Conservation (phyloP, 148 eudicot genomes). For the Rhododendron molle region DNA sequence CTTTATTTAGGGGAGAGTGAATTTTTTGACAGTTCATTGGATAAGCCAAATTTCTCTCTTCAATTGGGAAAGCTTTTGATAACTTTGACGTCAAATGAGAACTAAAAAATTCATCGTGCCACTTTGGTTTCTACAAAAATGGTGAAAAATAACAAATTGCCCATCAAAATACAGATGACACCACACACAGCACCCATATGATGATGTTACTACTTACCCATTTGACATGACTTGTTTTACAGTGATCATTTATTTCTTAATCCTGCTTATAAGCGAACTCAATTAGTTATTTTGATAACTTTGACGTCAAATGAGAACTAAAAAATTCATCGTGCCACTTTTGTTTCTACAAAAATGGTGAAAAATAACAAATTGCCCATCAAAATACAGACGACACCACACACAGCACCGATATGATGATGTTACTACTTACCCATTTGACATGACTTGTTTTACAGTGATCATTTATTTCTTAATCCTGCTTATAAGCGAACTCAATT, state of each 20-base stretch:
- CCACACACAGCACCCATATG: background rate
- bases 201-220: background rate
- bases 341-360: background rate
- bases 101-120: background rate
- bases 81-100: too few relatives aligned
- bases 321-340: background rate
- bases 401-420: background rate
- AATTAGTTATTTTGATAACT: too few relatives aligned
- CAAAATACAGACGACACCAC: background rate
- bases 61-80: background rate
- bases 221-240: background rate
- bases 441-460: background rate
- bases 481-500: background rate
- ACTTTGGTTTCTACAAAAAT: background rate
- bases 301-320: too few relatives aligned
- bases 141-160: background rate
- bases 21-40: background rate
- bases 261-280: background rate
- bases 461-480: background rate
- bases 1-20: background rate
- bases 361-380: background rate
- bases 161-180: background rate
- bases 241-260: background rate
- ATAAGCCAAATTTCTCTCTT: background rate
- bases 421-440: background rate